A percentile compares a stretch with the other conserved stretches of the same genome.
Conservation (phyloP, 2,329 filamentous ascomycete species). For the Stachybotrys echinatus region DNA sequence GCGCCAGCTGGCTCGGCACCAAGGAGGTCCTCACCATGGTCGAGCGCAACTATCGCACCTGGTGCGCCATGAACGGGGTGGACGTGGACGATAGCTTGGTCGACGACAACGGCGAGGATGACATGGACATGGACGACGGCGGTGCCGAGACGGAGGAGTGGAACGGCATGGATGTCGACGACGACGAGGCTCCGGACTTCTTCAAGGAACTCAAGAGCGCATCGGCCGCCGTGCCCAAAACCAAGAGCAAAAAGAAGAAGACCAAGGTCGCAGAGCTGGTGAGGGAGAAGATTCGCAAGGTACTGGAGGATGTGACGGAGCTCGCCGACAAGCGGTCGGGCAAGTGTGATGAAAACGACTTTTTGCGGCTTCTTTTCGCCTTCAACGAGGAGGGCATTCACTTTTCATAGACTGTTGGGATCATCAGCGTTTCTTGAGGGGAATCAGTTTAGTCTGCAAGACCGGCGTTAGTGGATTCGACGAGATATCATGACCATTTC, state of each 20-base stretch:
- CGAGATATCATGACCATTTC: neutral
- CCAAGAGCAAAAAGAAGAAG: slow-evolving; percentile 67
- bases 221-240: slow-evolving; percentile 41
- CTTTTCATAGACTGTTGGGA: slow-evolving; percentile 55
- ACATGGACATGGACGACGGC: slow-evolving; percentile 32
- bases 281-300: slow-evolving; percentile 79
- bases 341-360: slow-evolving; percentile 90
- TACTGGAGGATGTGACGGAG: slow-evolving; percentile 74
- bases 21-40: slow-evolving; percentile 77
- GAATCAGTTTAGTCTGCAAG: neutral
- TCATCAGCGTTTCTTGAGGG: neutral
- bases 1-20: slow-evolving; percentile 75
- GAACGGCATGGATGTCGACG: slow-evolving; percentile 49
- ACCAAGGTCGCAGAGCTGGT: slow-evolving; percentile 77
- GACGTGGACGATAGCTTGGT: slow-evolving; percentile 63
- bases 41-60: slow-evolving; percentile 83
- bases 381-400: slow-evolving; percentile 94
- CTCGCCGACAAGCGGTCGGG: slow-evolving; percentile 76
- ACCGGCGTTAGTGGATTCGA: neutral
- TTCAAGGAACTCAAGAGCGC: slow-evolving; percentile 62
- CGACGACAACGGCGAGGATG: slow-evolving; percentile 36
- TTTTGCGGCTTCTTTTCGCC: slow-evolving; percentile 70
- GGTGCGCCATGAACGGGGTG: slow-evolving; percentile 82
- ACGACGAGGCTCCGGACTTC: slow-evolving; percentile 75
- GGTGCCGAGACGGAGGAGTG: slow-evolving; percentile 39